Conservation (phyloP, 805 yeast genomes). For the Barnettozyma botsteinii region DNA sequence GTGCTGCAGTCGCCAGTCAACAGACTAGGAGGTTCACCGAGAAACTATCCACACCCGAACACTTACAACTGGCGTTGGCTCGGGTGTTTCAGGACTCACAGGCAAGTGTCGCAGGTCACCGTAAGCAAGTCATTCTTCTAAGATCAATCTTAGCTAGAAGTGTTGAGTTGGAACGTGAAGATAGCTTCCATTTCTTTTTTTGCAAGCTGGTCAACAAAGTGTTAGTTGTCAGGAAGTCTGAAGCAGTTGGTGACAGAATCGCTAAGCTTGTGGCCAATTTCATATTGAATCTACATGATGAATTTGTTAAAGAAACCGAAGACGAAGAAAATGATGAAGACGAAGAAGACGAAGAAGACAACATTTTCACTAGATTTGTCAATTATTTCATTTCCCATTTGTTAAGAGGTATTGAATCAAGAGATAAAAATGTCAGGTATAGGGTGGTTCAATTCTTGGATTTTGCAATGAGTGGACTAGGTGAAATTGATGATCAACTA, state of each 20-base stretch:
- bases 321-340: slow-evolving; percentile 19
- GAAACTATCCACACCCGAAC: slow-evolving; percentile 27
- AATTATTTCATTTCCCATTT: slow-evolving; percentile 59
- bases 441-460: slow-evolving; percentile 75
- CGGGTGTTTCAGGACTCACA: slow-evolving; percentile 81
- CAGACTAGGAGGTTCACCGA: slow-evolving; percentile 10
- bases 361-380: slow-evolving; percentile 45
- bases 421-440: slow-evolving; percentile 70
- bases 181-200: slow-evolving; percentile 55
- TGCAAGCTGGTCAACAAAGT: slow-evolving; percentile 58
- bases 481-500: slow-evolving; percentile 69
- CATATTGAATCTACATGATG: slow-evolving; percentile 40
- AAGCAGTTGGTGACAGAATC: slow-evolving; percentile 66
- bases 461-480: slow-evolving; percentile 60
- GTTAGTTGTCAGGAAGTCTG: slow-evolving; percentile 62
- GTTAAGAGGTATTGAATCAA: slow-evolving; percentile 72
- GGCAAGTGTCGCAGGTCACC: slow-evolving; percentile 63
- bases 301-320: slow-evolving; percentile 22
- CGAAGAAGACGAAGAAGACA: slow-evolving; percentile 31
- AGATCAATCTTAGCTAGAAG: slow-evolving; percentile 55
- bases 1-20: slow-evolving; percentile 16
- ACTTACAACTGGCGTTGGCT: slow-evolving; percentile 45
- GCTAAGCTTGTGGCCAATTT: slow-evolving; percentile 61
- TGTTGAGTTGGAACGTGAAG: slow-evolving; percentile 43
- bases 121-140: slow-evolving; percentile 62